phyloP scores from a whole-genome alignment of 371 early-diverging fungal species.

The Mortierella sp. region DNA sequence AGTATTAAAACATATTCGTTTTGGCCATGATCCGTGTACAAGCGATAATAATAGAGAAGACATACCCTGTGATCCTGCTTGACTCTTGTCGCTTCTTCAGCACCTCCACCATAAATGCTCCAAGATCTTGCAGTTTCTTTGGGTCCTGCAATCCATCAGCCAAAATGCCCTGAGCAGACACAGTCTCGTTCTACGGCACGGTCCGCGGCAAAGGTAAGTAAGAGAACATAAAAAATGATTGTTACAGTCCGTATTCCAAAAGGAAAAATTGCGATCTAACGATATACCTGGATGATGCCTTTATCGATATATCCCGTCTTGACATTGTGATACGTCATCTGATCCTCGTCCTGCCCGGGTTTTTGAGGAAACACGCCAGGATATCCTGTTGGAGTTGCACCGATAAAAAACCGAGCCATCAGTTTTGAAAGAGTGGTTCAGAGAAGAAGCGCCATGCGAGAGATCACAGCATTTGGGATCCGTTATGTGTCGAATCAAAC shows the following conservation, averaged over 20 bases:
- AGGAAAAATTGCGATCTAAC: not conserved
- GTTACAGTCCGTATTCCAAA: too few relatives aligned
- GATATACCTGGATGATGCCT: conserved; percentile 57
- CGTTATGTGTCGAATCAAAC: too few relatives aligned
- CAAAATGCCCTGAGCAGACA: conserved; percentile 52
- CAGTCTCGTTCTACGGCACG: conserved; percentile 46
- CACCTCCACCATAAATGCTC: conserved; percentile 69
- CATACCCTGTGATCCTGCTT: conserved; percentile 64
- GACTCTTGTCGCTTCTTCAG: conserved; percentile 64
- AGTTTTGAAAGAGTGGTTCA: too few relatives aligned
- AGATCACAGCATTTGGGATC: not conserved
- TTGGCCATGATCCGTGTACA: not conserved
- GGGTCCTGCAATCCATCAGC: conserved; percentile 57
- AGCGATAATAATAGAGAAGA: not conserved
- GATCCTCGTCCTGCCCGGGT: conserved; percentile 70
- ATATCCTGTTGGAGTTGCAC: conserved; percentile 59
- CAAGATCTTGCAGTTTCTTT: conserved; percentile 62
- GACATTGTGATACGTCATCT: conserved; percentile 73
- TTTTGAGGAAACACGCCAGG: conserved; percentile 79
- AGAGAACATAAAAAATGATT: conserved; percentile 37
- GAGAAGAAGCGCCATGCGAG: not conserved
- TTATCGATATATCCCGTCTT: conserved; percentile 77
- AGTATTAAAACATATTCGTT: not conserved
- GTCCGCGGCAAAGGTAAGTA: conserved; percentile 27
- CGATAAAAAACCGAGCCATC: too few relatives aligned